A percentile compares a stretch with the other conserved stretches of the same genome.
phyloP scores from a whole-genome alignment of 768 basidiomycete species.

The Mycena vulgaris region DNA sequence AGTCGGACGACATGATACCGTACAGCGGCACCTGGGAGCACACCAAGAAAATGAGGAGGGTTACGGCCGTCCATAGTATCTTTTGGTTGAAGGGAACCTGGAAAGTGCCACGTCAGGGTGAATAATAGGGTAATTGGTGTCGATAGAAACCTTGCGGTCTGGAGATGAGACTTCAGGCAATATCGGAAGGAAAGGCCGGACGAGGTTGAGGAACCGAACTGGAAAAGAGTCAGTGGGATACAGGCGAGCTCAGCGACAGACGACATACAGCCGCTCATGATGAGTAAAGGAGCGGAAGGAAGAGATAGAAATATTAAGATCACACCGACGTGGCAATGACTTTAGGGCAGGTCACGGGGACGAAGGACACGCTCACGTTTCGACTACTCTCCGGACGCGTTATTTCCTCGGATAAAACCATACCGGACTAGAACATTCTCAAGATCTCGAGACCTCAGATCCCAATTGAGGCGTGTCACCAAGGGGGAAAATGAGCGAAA shows the following conservation, averaged over 20 bases:
- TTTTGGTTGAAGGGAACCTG: slow-evolving; percentile 99
- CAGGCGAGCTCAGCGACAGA: slow-evolving; percentile 4
- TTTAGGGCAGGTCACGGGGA: too few species aligned
- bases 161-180: slow-evolving; percentile 98
- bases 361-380: too few species aligned
- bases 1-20: slow-evolving; percentile 99
- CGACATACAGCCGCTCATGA: slow-evolving; percentile 87
- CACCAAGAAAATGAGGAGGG: slow-evolving; percentile 98
- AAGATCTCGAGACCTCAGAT: too few species aligned
- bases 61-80: slow-evolving; percentile 98
- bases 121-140: slow-evolving; percentile 22
- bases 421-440: too few species aligned
- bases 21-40: slow-evolving; percentile 99
- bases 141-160: slow-evolving; percentile 86
- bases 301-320: neutral
- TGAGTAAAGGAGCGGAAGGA: slow-evolving; percentile 53
- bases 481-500: too few species aligned
- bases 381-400: too few species aligned
- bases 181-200: slow-evolving; percentile 97
- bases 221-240: slow-evolving; percentile 21
- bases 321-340: too few species aligned
- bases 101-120: slow-evolving; percentile 24
- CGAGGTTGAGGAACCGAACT: slow-evolving; percentile 98
- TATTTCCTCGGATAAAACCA: too few species aligned
- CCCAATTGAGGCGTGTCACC: too few species aligned